phyloP scores from a whole-genome alignment of 2,329 filamentous ascomycete species.

The Arthrobotrys megalospora region DNA sequence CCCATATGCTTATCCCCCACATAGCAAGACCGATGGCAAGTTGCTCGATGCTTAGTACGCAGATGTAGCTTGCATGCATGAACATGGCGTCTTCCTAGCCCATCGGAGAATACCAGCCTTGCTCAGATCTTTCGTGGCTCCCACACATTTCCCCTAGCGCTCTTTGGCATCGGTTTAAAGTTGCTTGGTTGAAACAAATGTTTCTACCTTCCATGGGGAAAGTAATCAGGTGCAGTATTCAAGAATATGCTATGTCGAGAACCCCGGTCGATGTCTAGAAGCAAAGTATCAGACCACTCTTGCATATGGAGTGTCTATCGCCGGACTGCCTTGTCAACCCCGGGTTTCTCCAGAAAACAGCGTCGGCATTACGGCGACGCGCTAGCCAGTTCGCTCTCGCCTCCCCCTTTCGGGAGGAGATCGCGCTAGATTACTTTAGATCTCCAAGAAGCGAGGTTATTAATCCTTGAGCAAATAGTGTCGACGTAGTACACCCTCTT shows the following conservation, averaged over 20 bases:
- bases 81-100: slow-evolving; percentile 12
- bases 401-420: slow-evolving; percentile 34
- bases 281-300: slow-evolving; percentile 56
- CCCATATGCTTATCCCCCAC: slow-evolving; percentile 57
- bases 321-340: slow-evolving; percentile 20
- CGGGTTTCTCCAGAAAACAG: slow-evolving; percentile 29
- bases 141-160: slow-evolving; percentile 30
- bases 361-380: slow-evolving; percentile 29
- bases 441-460: slow-evolving; percentile 29
- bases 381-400: slow-evolving; percentile 26
- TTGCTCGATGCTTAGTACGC: slow-evolving; percentile 13
- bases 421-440: slow-evolving; percentile 45
- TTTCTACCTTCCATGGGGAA: slow-evolving; percentile 24
- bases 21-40: slow-evolving; percentile 35
- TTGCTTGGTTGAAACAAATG: slow-evolving; percentile 14
- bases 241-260: slow-evolving; percentile 3
- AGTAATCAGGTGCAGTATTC: slow-evolving; percentile 21
- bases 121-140: slow-evolving; percentile 20
- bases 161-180: slow-evolving; percentile 3
- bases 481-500: slow-evolving; percentile 1
- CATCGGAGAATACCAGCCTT: slow-evolving; percentile 44
- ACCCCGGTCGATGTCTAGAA: slow-evolving; percentile 26
- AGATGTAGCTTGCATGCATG: not conserved
- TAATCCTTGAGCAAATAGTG: not conserved
- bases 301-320: slow-evolving; percentile 50